A percentile compares a stretch with the other conserved stretches of the same genome.
Evolutionary conservation across 2,329 filamentous ascomycete genomes (phyloP).

Genomic region (Arthrobotrys sinensis): DNA sequence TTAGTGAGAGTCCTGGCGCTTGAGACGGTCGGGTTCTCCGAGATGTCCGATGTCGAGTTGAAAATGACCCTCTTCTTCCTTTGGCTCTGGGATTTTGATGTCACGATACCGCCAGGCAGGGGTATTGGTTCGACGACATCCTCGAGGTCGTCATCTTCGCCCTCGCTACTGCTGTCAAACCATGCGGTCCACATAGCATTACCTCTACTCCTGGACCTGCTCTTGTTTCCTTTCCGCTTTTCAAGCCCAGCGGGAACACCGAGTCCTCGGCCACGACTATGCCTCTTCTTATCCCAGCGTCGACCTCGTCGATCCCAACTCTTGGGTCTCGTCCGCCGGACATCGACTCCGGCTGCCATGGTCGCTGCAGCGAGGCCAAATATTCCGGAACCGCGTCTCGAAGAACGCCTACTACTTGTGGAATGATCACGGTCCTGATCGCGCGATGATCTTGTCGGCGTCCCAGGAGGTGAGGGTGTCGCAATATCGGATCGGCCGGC

Average conservation of each 20-base stretch:
- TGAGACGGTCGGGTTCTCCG: constrained; percentile 47
- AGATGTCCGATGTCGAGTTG: constrained; percentile 60
- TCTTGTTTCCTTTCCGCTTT: constrained; percentile 52
- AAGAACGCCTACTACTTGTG: constrained; percentile 53
- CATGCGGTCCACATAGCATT: constrained; percentile 56
- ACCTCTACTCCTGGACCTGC: constrained; percentile 51
- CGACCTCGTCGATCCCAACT: constrained; percentile 52
- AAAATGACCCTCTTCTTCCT: constrained; percentile 53
- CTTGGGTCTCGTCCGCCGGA: constrained; percentile 40
- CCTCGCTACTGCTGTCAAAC: constrained; percentile 59
- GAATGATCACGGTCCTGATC: constrained; percentile 51
- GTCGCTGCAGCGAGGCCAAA: constrained; percentile 54
- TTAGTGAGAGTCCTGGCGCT: constrained; percentile 48
- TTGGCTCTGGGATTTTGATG: constrained; percentile 46
- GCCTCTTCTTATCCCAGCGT: constrained; percentile 48
- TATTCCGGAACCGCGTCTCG: constrained; percentile 56
- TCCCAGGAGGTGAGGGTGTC: constrained; percentile 55
- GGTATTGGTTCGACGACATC: constrained; percentile 59
- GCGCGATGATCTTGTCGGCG: constrained; percentile 45
- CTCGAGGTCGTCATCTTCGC: constrained; percentile 28
- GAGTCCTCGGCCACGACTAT: constrained; percentile 51
- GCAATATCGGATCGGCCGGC: constrained; percentile 58
- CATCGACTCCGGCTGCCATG: constrained; percentile 30
- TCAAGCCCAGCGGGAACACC: constrained; percentile 46
- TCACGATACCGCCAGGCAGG: constrained; percentile 55